These are phyloP conservation scores for Marasmius oreades DNA, from an alignment of 1,284 basidiomycete genomes.

Conservation along the genomic window DNA sequence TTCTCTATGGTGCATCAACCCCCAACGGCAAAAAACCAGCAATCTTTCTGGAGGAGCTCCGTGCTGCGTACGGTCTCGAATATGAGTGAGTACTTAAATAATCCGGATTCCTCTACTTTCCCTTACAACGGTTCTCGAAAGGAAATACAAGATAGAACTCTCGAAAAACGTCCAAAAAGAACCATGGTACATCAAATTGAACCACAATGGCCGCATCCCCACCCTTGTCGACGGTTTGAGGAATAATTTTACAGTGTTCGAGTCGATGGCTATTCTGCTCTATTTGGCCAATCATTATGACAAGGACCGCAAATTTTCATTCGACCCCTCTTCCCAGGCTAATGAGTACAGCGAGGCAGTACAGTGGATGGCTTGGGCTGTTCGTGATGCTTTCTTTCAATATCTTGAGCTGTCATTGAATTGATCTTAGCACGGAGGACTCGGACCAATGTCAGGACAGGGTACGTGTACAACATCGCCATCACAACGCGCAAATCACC, in stretches of 20 bases:
- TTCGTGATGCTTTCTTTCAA: conserved; percentile 25
- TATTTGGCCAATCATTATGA: conserved; percentile 65
- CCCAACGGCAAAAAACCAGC: conserved; percentile 63
- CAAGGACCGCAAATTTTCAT: conserved; percentile 52
- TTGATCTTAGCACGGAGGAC: conserved; percentile 52
- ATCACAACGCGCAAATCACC: neutral
- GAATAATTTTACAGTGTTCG: conserved; percentile 59
- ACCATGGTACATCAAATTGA: conserved; percentile 62
- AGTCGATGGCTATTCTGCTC: conserved; percentile 63
- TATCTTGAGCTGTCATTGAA: neutral
- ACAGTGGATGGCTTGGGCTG: conserved; percentile 80
- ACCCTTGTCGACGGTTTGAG: conserved; percentile 49
- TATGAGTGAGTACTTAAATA: conserved; percentile 51
- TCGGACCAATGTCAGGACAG: conserved; percentile 78
- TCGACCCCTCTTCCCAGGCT: conserved; percentile 40
- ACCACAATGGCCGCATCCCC: conserved; percentile 67
- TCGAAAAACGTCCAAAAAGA: conserved; percentile 42
- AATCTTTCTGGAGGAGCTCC: conserved; percentile 68
- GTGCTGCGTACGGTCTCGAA: conserved; percentile 52
- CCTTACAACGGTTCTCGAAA: conserved; percentile 3
- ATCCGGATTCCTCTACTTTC: neutral
- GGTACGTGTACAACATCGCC: conserved; percentile 21
- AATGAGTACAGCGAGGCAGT: conserved; percentile 56
- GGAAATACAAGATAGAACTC: conserved; percentile 43
- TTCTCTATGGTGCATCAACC: neutral